These are phyloP conservation scores for Pouteria glomerata DNA, from an alignment of 148 eudicot species.

Conservation along the genomic window DNA sequence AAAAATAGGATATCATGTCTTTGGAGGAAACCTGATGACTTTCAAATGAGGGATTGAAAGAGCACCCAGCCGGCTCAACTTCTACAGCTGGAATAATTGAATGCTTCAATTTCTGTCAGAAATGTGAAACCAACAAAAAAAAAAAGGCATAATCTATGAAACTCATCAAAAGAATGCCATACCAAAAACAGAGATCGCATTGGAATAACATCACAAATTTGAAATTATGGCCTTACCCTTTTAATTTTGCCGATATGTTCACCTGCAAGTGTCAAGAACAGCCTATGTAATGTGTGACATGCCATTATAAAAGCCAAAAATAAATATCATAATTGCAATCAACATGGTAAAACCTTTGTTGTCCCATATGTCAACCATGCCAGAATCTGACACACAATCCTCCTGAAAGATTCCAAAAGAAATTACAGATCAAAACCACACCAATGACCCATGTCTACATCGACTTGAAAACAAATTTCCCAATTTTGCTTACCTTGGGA, in stretches of 20 bases:
- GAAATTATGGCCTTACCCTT: conserved; percentile 42
- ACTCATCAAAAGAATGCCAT: background rate
- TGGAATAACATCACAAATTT: background rate
- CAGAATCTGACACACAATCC: conserved; percentile 35
- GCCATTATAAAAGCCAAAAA: background rate
- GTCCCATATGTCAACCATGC: conserved; percentile 63
- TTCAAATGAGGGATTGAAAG: conserved; percentile 74
- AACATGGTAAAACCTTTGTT: conserved; percentile 32
- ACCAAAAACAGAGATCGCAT: conserved; percentile 6
- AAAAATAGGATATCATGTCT: background rate
- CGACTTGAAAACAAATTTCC: background rate
- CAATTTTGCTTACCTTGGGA: conserved; percentile 27
- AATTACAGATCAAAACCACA: background rate
- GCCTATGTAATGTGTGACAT: background rate
- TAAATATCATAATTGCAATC: background rate
- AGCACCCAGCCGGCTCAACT: conserved; percentile 89
- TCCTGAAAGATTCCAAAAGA: conserved; percentile 31
- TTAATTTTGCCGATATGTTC: conserved; percentile 27
- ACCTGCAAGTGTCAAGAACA: conserved; percentile 30
- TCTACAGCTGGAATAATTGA: conserved; percentile 82
- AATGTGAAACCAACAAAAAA: background rate
- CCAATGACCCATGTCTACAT: background rate
- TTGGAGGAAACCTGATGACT: conserved; percentile 66
- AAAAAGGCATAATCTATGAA: background rate
- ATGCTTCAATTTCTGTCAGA: conserved; percentile 45